phyloP scores from a whole-genome alignment of 371 early-diverging fungal species.

The Circinella minor region DNA sequence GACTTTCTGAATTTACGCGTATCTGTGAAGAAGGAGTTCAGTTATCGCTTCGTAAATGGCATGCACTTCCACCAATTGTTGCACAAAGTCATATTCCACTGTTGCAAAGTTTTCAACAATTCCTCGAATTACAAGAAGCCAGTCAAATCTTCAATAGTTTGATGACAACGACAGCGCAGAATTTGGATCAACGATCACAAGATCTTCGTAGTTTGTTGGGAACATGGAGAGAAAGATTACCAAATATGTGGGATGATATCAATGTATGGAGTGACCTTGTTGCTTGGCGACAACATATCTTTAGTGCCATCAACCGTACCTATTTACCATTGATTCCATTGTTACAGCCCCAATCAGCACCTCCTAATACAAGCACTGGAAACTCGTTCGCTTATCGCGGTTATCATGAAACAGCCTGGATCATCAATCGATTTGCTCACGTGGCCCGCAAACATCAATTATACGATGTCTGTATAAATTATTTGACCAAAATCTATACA shows the following conservation, averaged over 20 bases:
- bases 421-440: slow-evolving; percentile 99
- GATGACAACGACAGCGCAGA: slow-evolving; percentile 73
- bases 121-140: slow-evolving; percentile 94
- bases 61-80: slow-evolving; percentile 80
- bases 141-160: slow-evolving; percentile 86
- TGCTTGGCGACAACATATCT: slow-evolving; percentile 98
- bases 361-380: slow-evolving; percentile 58
- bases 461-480: slow-evolving; percentile 92
- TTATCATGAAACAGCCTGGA: slow-evolving; percentile 99
- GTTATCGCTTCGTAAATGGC: slow-evolving; percentile 85
- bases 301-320: slow-evolving; percentile 93
- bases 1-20: slow-evolving; percentile 75
- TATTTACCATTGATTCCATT: slow-evolving; percentile 88
- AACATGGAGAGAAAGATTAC: slow-evolving; percentile 98
- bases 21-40: slow-evolving; percentile 91
- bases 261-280: slow-evolving; percentile 97
- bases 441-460: slow-evolving; percentile 97
- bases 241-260: slow-evolving; percentile 97
- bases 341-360: slow-evolving; percentile 55
- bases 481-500: slow-evolving; percentile 96
- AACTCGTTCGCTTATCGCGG: slow-evolving; percentile 96
- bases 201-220: slow-evolving; percentile 90
- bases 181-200: slow-evolving; percentile 81
- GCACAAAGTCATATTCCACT: slow-evolving; percentile 86
- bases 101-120: slow-evolving; percentile 93